Evolutionary conservation across 208 protist genomes (phyloP).

Genomic region (Leishmania mexicana): DNA sequence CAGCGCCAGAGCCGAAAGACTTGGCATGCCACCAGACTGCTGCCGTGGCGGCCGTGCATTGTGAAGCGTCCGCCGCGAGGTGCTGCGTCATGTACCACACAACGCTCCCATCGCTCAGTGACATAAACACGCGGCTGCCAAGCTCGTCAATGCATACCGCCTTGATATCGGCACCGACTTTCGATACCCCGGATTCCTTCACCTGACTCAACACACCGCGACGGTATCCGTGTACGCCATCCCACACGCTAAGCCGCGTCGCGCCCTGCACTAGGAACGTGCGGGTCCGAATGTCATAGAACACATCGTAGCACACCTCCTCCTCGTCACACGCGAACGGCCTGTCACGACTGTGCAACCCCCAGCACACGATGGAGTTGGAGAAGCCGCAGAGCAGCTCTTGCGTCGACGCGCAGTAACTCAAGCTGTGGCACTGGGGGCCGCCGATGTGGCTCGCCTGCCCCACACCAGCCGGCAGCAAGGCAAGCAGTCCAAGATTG

Average conservation of each 20-base stretch:
- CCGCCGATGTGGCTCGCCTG: constrained; percentile 10
- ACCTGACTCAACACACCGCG: constrained; percentile 47
- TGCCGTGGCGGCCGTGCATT: neutral
- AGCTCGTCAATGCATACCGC: constrained; percentile 63
- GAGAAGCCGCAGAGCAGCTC: constrained; percentile 67
- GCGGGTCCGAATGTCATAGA: constrained; percentile 47
- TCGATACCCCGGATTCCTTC: constrained; percentile 14
- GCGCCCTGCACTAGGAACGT: constrained; percentile 67
- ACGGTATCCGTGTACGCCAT: constrained; percentile 47
- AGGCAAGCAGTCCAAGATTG: constrained; percentile 24
- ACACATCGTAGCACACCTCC: constrained; percentile 34
- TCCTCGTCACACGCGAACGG: constrained; percentile 50
- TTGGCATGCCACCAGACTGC: constrained; percentile 9
- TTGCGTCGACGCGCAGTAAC: constrained; percentile 51
- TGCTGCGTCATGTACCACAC: constrained; percentile 47
- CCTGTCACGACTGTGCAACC: constrained; percentile 28
- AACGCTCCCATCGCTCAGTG: constrained; percentile 36
- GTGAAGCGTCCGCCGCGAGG: constrained; percentile 8
- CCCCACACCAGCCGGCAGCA: constrained; percentile 20
- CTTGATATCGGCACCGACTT: constrained; percentile 41
- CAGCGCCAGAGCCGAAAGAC: neutral
- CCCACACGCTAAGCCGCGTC: constrained; percentile 67
- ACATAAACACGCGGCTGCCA: constrained; percentile 62
- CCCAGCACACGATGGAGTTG: constrained; percentile 57
- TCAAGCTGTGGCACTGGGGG: constrained; percentile 31